A percentile compares a stretch with the other conserved stretches of the same genome.
Conservation (phyloP, 495 filamentous ascomycete species). For the Aspergillus asperescens region DNA sequence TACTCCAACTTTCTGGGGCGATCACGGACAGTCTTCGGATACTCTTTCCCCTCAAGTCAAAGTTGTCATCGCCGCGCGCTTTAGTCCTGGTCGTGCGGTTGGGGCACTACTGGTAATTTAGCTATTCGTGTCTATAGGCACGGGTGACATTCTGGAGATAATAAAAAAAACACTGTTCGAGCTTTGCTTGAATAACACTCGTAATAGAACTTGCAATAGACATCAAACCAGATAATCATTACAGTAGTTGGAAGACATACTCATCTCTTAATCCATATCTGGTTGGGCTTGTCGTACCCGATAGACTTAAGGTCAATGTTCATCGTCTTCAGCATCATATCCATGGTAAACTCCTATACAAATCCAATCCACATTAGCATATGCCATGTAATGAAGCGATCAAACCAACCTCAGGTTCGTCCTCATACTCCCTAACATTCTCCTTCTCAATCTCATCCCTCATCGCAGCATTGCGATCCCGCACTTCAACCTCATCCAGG, state of each 20-base stretch:
- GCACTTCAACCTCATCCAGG: constrained; percentile 27
- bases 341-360: constrained; percentile 60
- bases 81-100: constrained; percentile 11
- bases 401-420: constrained; percentile 35
- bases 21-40: too few species aligned
- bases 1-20: constrained; percentile 1
- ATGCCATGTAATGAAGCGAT: constrained; percentile 13
- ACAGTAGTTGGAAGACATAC: neutral
- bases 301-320: constrained; percentile 60
- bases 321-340: constrained; percentile 62
- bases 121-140: neutral
- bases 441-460: constrained; percentile 24
- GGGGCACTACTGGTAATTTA: constrained; percentile 28
- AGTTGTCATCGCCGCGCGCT: constrained; percentile 20
- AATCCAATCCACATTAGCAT: neutral
- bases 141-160: neutral
- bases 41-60: constrained; percentile 31
- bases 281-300: constrained; percentile 52
- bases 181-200: too few species aligned
- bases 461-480: constrained; percentile 23
- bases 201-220: neutral
- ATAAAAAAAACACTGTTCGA: neutral
- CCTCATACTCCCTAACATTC: constrained; percentile 27
- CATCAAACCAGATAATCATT: neutral
- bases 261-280: constrained; percentile 48